Evolutionary conservation across 768 basidiomycete species (phyloP), one percentile per base, ranked within the genome.

Genomic region (Boletellus ananas): DNA sequence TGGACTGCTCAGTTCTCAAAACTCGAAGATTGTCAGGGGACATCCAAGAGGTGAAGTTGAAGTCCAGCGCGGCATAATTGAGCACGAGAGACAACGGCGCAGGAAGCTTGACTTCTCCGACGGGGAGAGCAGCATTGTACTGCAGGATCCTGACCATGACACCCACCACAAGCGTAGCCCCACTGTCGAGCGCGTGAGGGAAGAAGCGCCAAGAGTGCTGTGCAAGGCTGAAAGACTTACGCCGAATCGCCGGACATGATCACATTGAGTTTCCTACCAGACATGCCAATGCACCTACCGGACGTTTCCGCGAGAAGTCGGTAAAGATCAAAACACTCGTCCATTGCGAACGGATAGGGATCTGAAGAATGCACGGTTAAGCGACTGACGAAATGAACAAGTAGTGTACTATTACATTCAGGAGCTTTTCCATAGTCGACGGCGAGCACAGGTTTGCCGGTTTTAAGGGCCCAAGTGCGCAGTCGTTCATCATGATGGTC

Each of bases 31-130:
- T 84, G 17, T 79, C 79, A 9, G 84, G 83, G 0, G 88, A 79
- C 91, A 94, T 93, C 95, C 95, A 98, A 18, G 94, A 95, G 0
- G 92, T 93, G 62, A 95, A 97, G 67, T 98, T 97, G 74, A 99
- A 98, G 67, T 98, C 94, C 39, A 98, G 78, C 21, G 88, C 89
- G 0, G 94, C 82, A 68, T 98, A 99, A 57, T 83, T 91, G 47
- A 95, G 79, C 25, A 96, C 84, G 50, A 98, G 75, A 1, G 89
- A 88, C 34, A 86, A 70, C 1, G 96, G 96, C 16, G 79, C 74
- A 1, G 85, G 87, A 29, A 95, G 74, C 18, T 65, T 72, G 14
- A 67, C 70, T 54, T 68, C 53, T 40, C 61, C 57, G 36, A 57
- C 53, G 12, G 68, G 57, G 6, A 68, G 47, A 6, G 46, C 34